Evolutionary conservation across 2,329 filamentous ascomycete genomes (phyloP), one percentile per base, ranked within the genome.

Genomic region (Periconia digitata): DNA sequence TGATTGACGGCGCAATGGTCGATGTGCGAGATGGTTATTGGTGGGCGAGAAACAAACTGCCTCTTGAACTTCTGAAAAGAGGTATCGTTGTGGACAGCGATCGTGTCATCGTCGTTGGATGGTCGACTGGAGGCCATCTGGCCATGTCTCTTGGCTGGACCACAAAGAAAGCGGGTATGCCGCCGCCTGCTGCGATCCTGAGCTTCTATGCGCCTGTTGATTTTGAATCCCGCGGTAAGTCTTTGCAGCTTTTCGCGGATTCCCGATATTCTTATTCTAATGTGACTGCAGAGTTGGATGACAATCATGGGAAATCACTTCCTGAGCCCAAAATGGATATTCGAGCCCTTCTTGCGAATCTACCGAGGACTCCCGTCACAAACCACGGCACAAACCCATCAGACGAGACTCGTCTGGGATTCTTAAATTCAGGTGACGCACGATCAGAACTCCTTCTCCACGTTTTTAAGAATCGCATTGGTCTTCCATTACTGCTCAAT

Each of bases 131-230:
- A 4, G 27, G 27, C 0, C 69, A 72, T 0, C 62, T 81, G 0
- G 78, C 78, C 1, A 68, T 80, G 67, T 64, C 72, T 0, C 53
- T 76, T 0, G 73, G 52, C 0, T 80, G 64, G 62, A 78, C 73
- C 0, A 49, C 69, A 0, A 29, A 40, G 0, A 16, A 47, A 10
- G 21, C 40, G 0, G 70, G 67, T 0, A 24, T 79, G 0, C 24
- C 8, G 4, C 63, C 76, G 0, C 78, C 78, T 0, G 53, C 70
- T 0, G 77, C 73, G 1, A 70, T 77, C 2, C 56, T 80, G 0
- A 66, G 64, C 1, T 78, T 81, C 43, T 81, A 81, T 47, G 59
- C 62, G 10, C 77, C 73, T 1, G 66, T 66, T 0, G 64, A 76
- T 55, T 76, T 71, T 46, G 67, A 75, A 49, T 6, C 5, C 21